Evolutionary conservation across 331 rosid genomes (phyloP).

Genomic region (Phaseolus coccineus): DNA sequence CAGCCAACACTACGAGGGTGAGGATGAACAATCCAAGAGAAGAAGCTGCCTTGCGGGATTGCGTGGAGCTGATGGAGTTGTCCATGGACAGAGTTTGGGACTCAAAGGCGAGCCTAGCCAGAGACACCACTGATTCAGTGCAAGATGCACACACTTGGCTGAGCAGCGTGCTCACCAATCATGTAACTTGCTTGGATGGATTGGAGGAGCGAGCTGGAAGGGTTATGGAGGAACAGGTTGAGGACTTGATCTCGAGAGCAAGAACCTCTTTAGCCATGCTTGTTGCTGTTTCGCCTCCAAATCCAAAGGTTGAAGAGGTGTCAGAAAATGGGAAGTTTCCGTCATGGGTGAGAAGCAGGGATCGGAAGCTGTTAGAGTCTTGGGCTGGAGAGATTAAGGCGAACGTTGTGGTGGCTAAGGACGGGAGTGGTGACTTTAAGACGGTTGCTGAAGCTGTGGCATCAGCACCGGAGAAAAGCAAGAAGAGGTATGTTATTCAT

Average conservation of each 20-base stretch:
- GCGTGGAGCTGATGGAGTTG: slow-evolving; percentile 58
- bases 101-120: slow-evolving; percentile 46
- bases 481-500: slow-evolving; percentile 57
- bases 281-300: slow-evolving; percentile 46
- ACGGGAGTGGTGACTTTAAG: slow-evolving; percentile 70
- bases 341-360: slow-evolving; percentile 58
- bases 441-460: slow-evolving; percentile 67
- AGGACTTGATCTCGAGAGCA: slow-evolving; percentile 53
- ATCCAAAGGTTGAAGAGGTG: not conserved
- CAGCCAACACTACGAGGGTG: slow-evolving; percentile 21
- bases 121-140: not conserved
- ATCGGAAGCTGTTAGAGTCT: slow-evolving; percentile 53
- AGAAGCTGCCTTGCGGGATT: slow-evolving; percentile 51
- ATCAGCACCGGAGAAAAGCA: slow-evolving; percentile 55
- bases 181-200: slow-evolving; percentile 69
- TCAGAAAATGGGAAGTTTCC: slow-evolving; percentile 50
- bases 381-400: slow-evolving; percentile 44
- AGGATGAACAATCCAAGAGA: slow-evolving; percentile 49
- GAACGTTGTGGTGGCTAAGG: slow-evolving; percentile 68
- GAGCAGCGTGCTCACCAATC: slow-evolving; percentile 69
- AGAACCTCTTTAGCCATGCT: slow-evolving; percentile 57
- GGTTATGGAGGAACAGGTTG: slow-evolving; percentile 48
- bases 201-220: slow-evolving; percentile 36
- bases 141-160: slow-evolving; percentile 68
- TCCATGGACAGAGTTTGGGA: slow-evolving; percentile 53